Percentiles rank a stretch among this genome's conserved stretches.
Evolutionary conservation across 768 basidiomycete species (phyloP).

Genomic region (Trametes cingulata): DNA sequence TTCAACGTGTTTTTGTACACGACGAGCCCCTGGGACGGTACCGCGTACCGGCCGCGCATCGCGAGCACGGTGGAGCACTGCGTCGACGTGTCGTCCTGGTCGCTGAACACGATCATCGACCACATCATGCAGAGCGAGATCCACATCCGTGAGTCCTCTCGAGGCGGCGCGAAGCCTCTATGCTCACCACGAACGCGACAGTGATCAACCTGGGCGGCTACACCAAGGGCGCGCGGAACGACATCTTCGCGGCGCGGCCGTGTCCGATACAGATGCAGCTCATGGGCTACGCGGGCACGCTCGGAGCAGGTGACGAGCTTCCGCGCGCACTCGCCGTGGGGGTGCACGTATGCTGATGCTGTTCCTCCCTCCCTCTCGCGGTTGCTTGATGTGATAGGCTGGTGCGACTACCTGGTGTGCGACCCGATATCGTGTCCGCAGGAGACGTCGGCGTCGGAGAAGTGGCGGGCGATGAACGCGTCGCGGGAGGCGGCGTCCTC

Average conservation of each 20-base stretch:
- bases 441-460: conserved; percentile 38
- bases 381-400: conserved; percentile 35
- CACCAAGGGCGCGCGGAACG: conserved; percentile 53
- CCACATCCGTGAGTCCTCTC: conserved; percentile 42
- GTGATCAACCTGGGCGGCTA: conserved; percentile 51
- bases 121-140: conserved; percentile 44
- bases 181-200: conserved; percentile 16
- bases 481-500: neutral
- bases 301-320: conserved; percentile 36
- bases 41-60: conserved; percentile 44
- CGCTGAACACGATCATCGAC: conserved; percentile 38
- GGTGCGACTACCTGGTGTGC: conserved; percentile 50
- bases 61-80: conserved; percentile 42
- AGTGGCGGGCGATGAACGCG: conserved; percentile 24
- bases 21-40: conserved; percentile 48
- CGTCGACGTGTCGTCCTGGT: conserved; percentile 43
- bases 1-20: conserved; percentile 51
- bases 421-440: conserved; percentile 47
- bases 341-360: neutral
- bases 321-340: neutral
- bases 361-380: neutral
- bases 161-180: neutral
- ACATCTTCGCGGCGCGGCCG: conserved; percentile 51
- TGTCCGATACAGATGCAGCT: conserved; percentile 50
- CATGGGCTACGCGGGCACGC: conserved; percentile 54